phyloP scores from a whole-genome alignment of 306 rosid species.

The Cicer yamashitae region DNA sequence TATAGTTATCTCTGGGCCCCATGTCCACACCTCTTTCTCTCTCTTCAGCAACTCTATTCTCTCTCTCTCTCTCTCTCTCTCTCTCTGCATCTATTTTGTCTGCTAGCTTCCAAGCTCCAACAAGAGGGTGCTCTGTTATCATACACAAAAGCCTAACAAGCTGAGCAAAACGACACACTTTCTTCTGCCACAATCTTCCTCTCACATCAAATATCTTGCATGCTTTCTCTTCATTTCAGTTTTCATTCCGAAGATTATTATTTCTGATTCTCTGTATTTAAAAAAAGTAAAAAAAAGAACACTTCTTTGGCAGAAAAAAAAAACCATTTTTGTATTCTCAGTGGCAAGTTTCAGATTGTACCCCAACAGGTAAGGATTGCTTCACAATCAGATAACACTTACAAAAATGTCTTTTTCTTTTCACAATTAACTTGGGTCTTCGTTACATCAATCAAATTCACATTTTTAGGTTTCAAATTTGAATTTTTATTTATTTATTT shows the following conservation, averaged over 20 bases:
- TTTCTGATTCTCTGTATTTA: conserved; percentile 37
- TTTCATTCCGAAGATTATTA: not conserved
- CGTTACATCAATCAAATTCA: conserved; percentile 38
- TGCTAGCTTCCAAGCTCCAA: conserved; percentile 30
- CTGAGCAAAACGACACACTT: conserved; percentile 26
- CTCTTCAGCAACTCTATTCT: not conserved
- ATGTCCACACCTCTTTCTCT: not conserved
- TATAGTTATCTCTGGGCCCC: too few species aligned
- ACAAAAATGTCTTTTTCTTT: not conserved
- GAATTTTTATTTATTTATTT: not conserved
- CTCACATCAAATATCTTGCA: conserved; percentile 26
- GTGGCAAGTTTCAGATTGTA: conserved; percentile 42
- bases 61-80: conserved; percentile 7
- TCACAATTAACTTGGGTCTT: not conserved
- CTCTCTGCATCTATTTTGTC: conserved; percentile 39
- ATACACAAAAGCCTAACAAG: conserved; percentile 11
- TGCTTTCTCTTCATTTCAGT: conserved; percentile 31
- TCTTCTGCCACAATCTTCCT: conserved; percentile 35
- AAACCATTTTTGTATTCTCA: conserved; percentile 44
- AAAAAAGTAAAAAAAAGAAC: not conserved
- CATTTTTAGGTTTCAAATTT: conserved; percentile 37
- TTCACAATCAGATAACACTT: conserved; percentile 38
- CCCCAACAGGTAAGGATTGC: conserved; percentile 31
- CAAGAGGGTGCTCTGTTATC: conserved; percentile 17
- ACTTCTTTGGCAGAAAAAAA: conserved; percentile 33